phyloP scores from a whole-genome alignment of 176 grass and related monocot genomes.

The Rhipidocladum racemiflorum region DNA sequence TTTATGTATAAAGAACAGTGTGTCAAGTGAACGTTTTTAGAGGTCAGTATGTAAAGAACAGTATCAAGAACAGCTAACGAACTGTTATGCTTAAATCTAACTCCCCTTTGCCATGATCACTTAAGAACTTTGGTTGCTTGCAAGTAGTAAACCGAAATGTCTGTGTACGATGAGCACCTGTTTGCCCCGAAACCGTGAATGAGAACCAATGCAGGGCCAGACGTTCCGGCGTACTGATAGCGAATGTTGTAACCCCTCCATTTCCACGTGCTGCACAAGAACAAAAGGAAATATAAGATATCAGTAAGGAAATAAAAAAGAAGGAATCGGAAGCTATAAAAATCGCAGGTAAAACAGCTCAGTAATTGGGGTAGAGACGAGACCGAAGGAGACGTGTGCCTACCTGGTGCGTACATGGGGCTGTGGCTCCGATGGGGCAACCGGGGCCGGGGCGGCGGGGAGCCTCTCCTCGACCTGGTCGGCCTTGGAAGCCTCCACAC shows the following conservation, averaged over 20 bases:
- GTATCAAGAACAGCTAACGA: neutral
- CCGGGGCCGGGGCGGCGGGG: constrained; percentile 17
- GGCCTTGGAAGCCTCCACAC: constrained; percentile 45
- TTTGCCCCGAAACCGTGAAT: constrained; percentile 91
- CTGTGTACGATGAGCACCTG: constrained; percentile 50
- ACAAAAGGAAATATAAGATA: neutral
- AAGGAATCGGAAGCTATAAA: neutral
- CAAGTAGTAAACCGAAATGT: constrained; percentile 4
- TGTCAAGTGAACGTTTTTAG: neutral
- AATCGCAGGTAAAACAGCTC: neutral
- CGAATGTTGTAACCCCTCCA: constrained; percentile 78
- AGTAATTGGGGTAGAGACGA: neutral
- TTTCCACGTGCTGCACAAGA: constrained; percentile 54
- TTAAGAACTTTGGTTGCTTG: neutral
- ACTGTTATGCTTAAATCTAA: neutral
- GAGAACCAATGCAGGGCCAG: constrained; percentile 76
- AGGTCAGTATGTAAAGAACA: neutral
- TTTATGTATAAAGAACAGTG: neutral
- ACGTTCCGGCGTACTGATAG: constrained; percentile 66
- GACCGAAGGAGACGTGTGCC: neutral
- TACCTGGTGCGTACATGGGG: constrained; percentile 49
- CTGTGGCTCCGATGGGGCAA: neutral
- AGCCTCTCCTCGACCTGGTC: constrained; percentile 36
- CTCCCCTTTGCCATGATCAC: neutral
- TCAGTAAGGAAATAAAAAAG: neutral